Base-by-base conservation (phyloP, 1,284 basidiomycete species). In the Takashimella koratensis region DNA sequence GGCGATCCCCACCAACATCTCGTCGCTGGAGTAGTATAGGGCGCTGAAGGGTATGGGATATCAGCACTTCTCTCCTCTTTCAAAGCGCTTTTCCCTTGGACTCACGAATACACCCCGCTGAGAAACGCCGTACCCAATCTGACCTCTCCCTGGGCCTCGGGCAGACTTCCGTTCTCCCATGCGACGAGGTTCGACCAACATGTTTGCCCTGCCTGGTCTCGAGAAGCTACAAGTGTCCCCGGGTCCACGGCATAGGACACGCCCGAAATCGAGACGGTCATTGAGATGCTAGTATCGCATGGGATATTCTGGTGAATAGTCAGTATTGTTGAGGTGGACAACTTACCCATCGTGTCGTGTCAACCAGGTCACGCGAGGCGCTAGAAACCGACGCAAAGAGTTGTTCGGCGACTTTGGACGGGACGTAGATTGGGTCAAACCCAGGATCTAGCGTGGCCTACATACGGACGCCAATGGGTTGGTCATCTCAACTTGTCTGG, bases 101-200 rank as follows among this genome's bases (percentile, higher is more conserved):
- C 72, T 62, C 56, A 76, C 74, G 67, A 47, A 50, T 75, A 76
- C 3, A 73, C 60, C 0, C 67, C 66, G 6, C 64, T 62, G 51
- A 76, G 52, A 59, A 76, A 76, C 0, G 72, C 66, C 2, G 69
- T 67, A 5, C 74, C 74, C 11, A 76, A 56, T 23, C 71, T 50
- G 20, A 76, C 61, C 52, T 70, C 67, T 10, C 71, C 71, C 2
- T 53, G 47, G 22, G 44, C 16, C 4, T 71, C 73, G 0, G 73
- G 64, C 5, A 65, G 19, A 49, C 67, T 70, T 0, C 60, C 65
- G 24, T 65, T 63, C 16, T 59, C 53, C 74, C 74, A 75, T 1
- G 72, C 64, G 1, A 70, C 60, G 1, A 76, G 45, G n/a, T 58
- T 62, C 16, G 62, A 52, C 68, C 70, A 73, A 56, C 74, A 76